Conservation (phyloP, 2,329 filamentous ascomycete genomes). For the Ophiocordyceps camponoti-saundersi region DNA sequence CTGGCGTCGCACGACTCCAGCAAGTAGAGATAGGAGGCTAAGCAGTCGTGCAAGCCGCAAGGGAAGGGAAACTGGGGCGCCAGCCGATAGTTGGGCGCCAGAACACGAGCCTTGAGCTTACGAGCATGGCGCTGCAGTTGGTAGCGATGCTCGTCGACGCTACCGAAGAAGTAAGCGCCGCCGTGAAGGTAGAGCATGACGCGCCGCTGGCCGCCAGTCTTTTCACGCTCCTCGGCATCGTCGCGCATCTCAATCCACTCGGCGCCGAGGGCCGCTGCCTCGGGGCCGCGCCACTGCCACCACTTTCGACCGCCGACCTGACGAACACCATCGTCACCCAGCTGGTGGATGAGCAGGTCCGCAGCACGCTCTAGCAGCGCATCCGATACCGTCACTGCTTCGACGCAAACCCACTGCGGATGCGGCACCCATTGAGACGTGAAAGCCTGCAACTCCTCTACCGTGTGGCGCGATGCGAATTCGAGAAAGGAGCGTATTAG, state of each 20-base stretch:
- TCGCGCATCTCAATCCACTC: constrained; percentile 96
- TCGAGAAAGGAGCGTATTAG: constrained; percentile 73
- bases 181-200: constrained; percentile 92
- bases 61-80: constrained; percentile 93
- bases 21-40: constrained; percentile 76
- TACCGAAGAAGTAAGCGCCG: constrained; percentile 90
- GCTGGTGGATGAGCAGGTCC: constrained; percentile 47
- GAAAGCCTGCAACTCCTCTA: constrained; percentile 87
- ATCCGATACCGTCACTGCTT: constrained; percentile 48
- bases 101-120: constrained; percentile 77
- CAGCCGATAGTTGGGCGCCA: constrained; percentile 75
- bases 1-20: constrained; percentile 59
- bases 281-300: constrained; percentile 74
- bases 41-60: constrained; percentile 75
- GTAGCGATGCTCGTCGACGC: constrained; percentile 92
- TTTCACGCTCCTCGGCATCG: constrained; percentile 52
- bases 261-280: constrained; percentile 50
- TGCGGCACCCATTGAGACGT: constrained; percentile 83
- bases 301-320: constrained; percentile 66
- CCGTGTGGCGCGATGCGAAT: constrained; percentile 73
- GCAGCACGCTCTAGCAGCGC: constrained; percentile 51
- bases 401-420: constrained; percentile 72
- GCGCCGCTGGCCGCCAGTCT: constrained; percentile 42
- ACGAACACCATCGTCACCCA: constrained; percentile 60
- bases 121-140: constrained; percentile 92